Evolutionary conservation across 371 early-diverging fungal species (phyloP), one percentile per base, ranked within the genome.

Genomic region (Mucor ambiguus): DNA sequence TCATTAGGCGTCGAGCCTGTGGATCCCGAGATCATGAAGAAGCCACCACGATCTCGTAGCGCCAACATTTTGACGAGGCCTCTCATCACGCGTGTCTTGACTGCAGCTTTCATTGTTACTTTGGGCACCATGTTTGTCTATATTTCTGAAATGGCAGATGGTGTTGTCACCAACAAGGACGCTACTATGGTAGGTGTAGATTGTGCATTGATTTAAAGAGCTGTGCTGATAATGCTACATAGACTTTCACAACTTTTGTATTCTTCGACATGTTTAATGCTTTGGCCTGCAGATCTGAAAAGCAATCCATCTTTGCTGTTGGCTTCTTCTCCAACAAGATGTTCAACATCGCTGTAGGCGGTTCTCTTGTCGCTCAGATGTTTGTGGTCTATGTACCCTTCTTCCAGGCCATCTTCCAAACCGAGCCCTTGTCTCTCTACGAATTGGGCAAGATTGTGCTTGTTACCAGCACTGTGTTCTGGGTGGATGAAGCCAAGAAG

Each of bases 231-330:
- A 11, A 14, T 14, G 1, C 37, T 37, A 14, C 8, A n/a, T 78
- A 88, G 93, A 97, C 98, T 0, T 98, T 98, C 72, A 96, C 98
- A 6, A 91, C 93, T 29, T 96, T 98, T 82, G 97, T 98, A 37
- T 88, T 96, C 66, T 96, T 94, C 73, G 97, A 96, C 73, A 92
- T 97, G 91, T 96, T 95, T 81, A 98, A 98, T 71, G 93, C 96
- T 4, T 76, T 96, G 55, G 86, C 94, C 6, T 98, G 97, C 73
- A 89, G 97, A 32, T 96, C 96, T 6, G 86, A 85, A 33, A 89
- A 89, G 64, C 89, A 93, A 63, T 95, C 96, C 1, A 85, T 95
- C 49, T 90, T 92, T 52, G 77, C 83, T 11, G 69, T 96, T 26
- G 96, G 96, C 0, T 73, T 95, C 67, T 88, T 91, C 60, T 89